Evolutionary conservation across 2,329 filamentous ascomycete species (phyloP), one percentile per base, ranked within the genome.

Genomic region (Sphaerulina vaccinii): DNA sequence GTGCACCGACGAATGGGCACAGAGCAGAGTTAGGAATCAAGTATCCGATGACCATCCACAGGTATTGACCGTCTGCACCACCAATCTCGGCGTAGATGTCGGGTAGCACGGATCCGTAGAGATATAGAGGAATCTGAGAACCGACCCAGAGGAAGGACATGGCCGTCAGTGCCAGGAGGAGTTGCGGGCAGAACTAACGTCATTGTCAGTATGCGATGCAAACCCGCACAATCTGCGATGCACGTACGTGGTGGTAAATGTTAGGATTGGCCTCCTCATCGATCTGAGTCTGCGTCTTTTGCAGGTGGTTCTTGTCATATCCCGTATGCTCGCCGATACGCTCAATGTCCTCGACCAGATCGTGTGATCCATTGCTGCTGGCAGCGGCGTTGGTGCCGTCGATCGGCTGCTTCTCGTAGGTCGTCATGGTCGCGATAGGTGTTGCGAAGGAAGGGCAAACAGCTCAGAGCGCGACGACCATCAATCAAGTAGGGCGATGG

Each of bases 1-100:
- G 68, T 1, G 80, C 79, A 9, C 85, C 85, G 1, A 88, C 84
- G 60, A 88, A 84, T 8, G 81, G 81, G 52, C 79, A 82, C 1
- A 83, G 69, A 2, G 76, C 78, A 2, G 79, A 80, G 41, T 79
- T 75, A 2, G 78, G 74, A n/a, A 84, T 75, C 5, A 83, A 70
- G 56, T 83, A 78, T 13, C 67, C 73, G 21, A 75, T 65, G 10
- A 79, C 71, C 68, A 83, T 78, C 83, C 65, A 67, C 18, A 65
- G 36, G 40, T 56, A 67, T 41, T 57, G 51, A 16, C 60, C 61
- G 21, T 82, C 79, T 3, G 74, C 69, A 47, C 83, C 83, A 21
- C 83, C 83, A 52, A 86, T 77, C 21, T 82, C 79, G 38, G 68
- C 66, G 65, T 85, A 85, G 49, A 86, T 80, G 56, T 78, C 74